Evolutionary conservation across 2,329 filamentous ascomycete genomes (phyloP), one percentile per base, ranked within the genome.

Genomic region (Arachnomyces sp.): DNA sequence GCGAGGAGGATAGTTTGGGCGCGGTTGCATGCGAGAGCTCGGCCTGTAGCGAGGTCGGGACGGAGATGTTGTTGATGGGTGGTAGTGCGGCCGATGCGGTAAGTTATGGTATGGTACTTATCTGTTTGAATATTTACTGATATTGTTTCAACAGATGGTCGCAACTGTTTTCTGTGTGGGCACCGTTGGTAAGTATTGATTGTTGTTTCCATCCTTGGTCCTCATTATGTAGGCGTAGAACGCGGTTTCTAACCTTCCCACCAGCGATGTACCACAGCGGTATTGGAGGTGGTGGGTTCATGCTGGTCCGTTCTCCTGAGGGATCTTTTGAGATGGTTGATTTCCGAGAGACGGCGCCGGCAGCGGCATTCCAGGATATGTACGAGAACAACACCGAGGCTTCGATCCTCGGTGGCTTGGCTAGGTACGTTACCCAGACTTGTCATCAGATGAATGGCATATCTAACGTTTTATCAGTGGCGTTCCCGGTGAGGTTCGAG

Each of bases 281-380:
- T 12, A 83, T 95, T 44, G 89, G 86, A 14, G 90, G 90, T 5
- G 90, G 90, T 31, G 90, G 90, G 2, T 96, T 96, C 64, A 84
- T 88, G 74, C 71, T 95, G 4, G 77, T 95, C 4, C 80, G 86
- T 35, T 73, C 78, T 28, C 66, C 77, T 12, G 70, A 86, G 43
- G 87, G 87, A n/a, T 69, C 71, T 13, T 93, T 89, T 56, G 87
- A 94, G 56, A 81, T 82, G 43, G 80, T 96, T 50, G 90, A 96
- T 63, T 96, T 94, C 56, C 75, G 90, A 34, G 90, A 96, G 61
- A 79, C 83, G 0, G 90, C 90, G 0, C 90, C 90, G 1, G 84
- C 82, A 0, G 84, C 86, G 0, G 85, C 88, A 0, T 80, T 74
- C 48, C 72, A 88, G 61, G 78, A 93, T 53, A 96, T 96, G 90